Evolutionary conservation across 441 rosid genomes (phyloP), one percentile per base, ranked within the genome.

Genomic region (Populus hybrid): DNA sequence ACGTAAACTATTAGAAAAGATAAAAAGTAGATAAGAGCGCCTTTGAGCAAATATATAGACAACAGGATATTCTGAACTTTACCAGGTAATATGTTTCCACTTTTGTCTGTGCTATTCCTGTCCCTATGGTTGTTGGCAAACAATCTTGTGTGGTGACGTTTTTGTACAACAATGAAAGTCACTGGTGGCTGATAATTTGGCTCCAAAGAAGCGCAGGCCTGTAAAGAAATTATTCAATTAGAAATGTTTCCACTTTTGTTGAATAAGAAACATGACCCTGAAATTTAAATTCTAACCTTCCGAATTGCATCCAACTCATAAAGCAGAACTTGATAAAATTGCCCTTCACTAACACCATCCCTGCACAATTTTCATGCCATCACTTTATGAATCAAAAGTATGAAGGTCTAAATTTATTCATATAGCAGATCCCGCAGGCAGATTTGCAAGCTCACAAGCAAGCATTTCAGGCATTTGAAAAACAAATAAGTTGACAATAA

Each of bases 321-420:
- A 64, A 95, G 92, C 80, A 95, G 84, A 83, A 92, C 94, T 89
- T 95, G 99, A 91, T 95, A 94, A 82, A 95, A 95, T 53, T 95
- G 98, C 26, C 99, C 99, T 89, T 95, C 99, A 57, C 98, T 94
- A 63, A 95, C 99, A 63, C 99, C 98, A 83, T 95, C 99, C 86
- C 99, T 95, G 88, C 16, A 12, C 14, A 79, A 64, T 10, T 35
- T 3, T n/a, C 21, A 28, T 57, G 61, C 30, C 34, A 78, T 73
- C 38, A 68, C 2, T 32, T 18, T 26, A 67, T 8, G 7, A 24
- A 32, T 26, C 66, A 16, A 0, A 26, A 53, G 30, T 21, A 12
- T 7, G 11, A 38, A 35, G 35, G 28, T 9, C 24, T 32, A 5
- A 30, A 18, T 7, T 61, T 18, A 11, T 11, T 16, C 57, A 40